Evolutionary conservation across 2,329 filamentous ascomycete genomes (phyloP).

Genomic region (Pseudogymnoascus sp.): DNA sequence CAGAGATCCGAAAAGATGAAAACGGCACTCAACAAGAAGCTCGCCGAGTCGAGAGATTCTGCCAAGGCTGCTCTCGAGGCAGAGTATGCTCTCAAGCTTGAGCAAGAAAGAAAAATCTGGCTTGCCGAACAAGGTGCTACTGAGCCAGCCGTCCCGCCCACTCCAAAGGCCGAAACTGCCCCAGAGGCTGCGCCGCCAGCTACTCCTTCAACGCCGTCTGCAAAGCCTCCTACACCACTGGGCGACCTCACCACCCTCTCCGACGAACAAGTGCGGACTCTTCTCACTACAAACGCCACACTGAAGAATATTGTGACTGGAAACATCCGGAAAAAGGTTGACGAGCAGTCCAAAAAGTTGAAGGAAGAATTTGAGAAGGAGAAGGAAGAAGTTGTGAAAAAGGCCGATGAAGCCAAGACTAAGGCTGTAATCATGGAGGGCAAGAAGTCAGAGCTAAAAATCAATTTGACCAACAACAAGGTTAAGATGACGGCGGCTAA

Average conservation of each 20-base stretch:
- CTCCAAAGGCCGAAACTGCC: constrained; percentile 19
- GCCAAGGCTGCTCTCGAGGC: constrained; percentile 47
- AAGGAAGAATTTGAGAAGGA: constrained; percentile 43
- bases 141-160: constrained; percentile 25
- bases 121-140: constrained; percentile 39
- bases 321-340: constrained; percentile 65
- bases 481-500: constrained; percentile 59
- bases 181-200: constrained; percentile 12
- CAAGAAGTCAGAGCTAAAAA: constrained; percentile 65
- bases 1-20: constrained; percentile 64
- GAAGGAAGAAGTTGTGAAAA: constrained; percentile 47
- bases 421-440: constrained; percentile 65
- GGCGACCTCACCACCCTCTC: constrained; percentile 34
- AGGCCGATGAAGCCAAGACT: constrained; percentile 22
- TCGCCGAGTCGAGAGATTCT: constrained; percentile 46
- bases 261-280: constrained; percentile 48
- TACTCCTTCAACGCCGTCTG: constrained; percentile 21
- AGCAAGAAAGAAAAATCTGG: constrained; percentile 58
- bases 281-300: constrained; percentile 49
- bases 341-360: constrained; percentile 45
- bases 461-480: constrained; percentile 74
- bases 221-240: constrained; percentile 14
- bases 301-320: constrained; percentile 51
- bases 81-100: constrained; percentile 43
- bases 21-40: constrained; percentile 58